A percentile compares a stretch with the other conserved stretches of the same genome.
phyloP scores from a whole-genome alignment of 2,329 filamentous ascomycete genomes.

The Metarhizium guizhouense region DNA sequence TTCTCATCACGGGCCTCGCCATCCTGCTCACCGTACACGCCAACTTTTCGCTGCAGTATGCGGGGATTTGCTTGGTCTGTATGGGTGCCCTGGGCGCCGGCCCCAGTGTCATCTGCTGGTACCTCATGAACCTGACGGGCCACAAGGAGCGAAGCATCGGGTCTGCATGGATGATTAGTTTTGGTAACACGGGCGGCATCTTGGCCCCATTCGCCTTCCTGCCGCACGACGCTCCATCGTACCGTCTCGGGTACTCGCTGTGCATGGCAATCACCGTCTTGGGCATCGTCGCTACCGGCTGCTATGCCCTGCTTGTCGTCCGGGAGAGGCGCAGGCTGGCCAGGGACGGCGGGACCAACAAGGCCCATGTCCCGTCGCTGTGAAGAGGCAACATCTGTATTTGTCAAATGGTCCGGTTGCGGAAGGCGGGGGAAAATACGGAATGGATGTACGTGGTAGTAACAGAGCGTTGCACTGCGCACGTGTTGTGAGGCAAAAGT shows the following conservation, averaged over 20 bases:
- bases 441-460: not conserved
- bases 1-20: conserved; percentile 55
- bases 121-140: conserved; percentile 7
- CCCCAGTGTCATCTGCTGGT: conserved; percentile 5
- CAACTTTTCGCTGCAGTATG: conserved; percentile 50
- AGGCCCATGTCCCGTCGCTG: not conserved
- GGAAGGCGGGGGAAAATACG: too few relatives aligned
- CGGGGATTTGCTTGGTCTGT: conserved; percentile 51
- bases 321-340: not conserved
- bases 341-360: not conserved
- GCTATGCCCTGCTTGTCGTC: conserved; percentile 1
- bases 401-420: too few relatives aligned
- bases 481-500: too few relatives aligned
- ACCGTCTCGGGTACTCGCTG: conserved; percentile 2
- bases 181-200: conserved; percentile 6
- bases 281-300: not conserved
- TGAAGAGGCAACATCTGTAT: not conserved
- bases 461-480: not conserved
- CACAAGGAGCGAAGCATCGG: conserved; percentile 8
- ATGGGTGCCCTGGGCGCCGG: conserved; percentile 6
- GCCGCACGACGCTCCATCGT: not conserved
- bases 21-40: conserved; percentile 50
- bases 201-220: conserved; percentile 6
- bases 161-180: conserved; percentile 6
- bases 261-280: conserved; percentile 4